A percentile compares a stretch with the other conserved stretches of the same genome.
Conservation (phyloP, 179 eudicot species). For the Kewa caespitosa region DNA sequence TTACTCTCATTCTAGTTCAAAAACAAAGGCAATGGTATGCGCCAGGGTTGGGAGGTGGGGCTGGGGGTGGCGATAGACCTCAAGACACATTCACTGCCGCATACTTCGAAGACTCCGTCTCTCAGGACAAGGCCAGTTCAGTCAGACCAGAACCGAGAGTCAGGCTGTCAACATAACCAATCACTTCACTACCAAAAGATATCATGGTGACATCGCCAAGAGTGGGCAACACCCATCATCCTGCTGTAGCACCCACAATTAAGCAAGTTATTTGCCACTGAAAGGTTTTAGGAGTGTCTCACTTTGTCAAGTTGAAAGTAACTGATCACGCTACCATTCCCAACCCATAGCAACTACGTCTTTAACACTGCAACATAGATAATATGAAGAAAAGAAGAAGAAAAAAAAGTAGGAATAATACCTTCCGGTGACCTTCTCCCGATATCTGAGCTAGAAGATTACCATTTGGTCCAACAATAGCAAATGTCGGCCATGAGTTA, state of each 20-base stretch:
- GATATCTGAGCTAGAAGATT: constrained; percentile 78
- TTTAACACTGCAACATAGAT: neutral
- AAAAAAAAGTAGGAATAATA: constrained; percentile 22
- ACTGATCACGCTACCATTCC: neutral
- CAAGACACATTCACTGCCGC: too few species aligned
- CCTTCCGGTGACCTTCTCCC: constrained; percentile 97
- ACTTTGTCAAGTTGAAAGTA: neutral
- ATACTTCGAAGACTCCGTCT: too few species aligned
- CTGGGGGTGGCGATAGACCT: too few species aligned
- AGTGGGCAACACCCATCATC: neutral
- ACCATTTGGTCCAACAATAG: constrained; percentile 85
- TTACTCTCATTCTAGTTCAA: too few species aligned
- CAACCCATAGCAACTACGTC: neutral
- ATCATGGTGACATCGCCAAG: neutral
- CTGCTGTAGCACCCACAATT: neutral
- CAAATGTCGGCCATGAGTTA: constrained; percentile 96
- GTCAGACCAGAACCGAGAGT: too few species aligned
- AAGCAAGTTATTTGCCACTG: neutral
- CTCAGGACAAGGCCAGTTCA: too few species aligned
- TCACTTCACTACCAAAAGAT: neutral
- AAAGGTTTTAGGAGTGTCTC: neutral
- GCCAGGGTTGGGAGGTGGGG: too few species aligned
- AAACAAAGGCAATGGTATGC: too few species aligned
- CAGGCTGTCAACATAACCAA: too few species aligned
- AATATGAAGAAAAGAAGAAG: neutral